Percentiles rank a stretch among this genome's conserved stretches.
Conservation (phyloP, 2,329 filamentous ascomycete genomes). For the Fusarium globosum region DNA sequence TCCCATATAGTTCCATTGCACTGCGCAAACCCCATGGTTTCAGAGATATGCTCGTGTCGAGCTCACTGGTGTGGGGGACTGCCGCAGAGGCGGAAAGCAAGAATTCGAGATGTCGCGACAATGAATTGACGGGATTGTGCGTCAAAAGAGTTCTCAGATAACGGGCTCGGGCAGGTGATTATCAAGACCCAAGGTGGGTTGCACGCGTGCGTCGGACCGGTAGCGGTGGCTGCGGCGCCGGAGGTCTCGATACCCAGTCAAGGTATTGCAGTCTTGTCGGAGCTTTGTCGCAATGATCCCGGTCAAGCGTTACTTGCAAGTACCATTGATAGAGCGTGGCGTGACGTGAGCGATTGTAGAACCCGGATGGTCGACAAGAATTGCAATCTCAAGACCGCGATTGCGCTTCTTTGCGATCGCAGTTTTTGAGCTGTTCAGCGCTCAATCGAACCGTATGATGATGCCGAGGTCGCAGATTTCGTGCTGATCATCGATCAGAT, state of each 20-base stretch:
- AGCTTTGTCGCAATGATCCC: slow-evolving; percentile 32
- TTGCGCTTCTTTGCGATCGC: slow-evolving; percentile 4
- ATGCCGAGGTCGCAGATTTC: slow-evolving; percentile 8
- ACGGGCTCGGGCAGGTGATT: slow-evolving; percentile 15
- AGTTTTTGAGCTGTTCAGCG: background rate
- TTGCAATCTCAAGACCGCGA: background rate
- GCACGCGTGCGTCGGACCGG: slow-evolving; percentile 33
- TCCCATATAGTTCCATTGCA: slow-evolving; percentile 70
- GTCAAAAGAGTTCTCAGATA: slow-evolving; percentile 2
- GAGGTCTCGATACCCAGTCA: slow-evolving; percentile 16
- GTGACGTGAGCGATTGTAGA: slow-evolving; percentile 2
- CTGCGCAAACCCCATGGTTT: slow-evolving; percentile 62
- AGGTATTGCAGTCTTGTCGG: slow-evolving; percentile 15
- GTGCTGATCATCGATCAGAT: slow-evolving; percentile 11
- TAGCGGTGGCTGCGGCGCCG: slow-evolving; percentile 30
- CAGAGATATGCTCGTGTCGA: slow-evolving; percentile 22
- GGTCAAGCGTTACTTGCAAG: slow-evolving; percentile 22
- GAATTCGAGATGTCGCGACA: slow-evolving; percentile 19
- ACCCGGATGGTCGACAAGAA: slow-evolving; percentile 18
- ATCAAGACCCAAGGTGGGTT: slow-evolving; percentile 21
- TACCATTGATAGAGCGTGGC: slow-evolving; percentile 27
- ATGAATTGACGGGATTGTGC: slow-evolving; percentile 3
- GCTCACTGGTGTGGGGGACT: slow-evolving; percentile 30
- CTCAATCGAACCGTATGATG: background rate
- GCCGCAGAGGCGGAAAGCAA: slow-evolving; percentile 16